A percentile compares a stretch with the other conserved stretches of the same genome.
These are phyloP conservation scores for Adansonia rubrostipa DNA, from an alignment of 441 rosid species.

Conservation along the genomic window DNA sequence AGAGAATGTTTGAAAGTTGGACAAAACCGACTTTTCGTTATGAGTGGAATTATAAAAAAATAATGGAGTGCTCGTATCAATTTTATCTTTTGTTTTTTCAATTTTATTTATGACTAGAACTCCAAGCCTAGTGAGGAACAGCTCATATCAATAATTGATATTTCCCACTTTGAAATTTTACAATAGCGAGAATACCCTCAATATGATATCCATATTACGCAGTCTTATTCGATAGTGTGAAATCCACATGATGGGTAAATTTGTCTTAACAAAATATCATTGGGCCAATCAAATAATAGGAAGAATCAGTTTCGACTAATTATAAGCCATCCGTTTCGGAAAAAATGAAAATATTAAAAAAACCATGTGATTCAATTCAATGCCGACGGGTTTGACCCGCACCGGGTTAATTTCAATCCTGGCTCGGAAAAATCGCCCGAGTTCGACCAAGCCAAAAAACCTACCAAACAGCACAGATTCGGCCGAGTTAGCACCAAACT, in stretches of 20 bases:
- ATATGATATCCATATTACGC: background rate
- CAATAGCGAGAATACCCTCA: conserved; percentile 42
- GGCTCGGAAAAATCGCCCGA: conserved; percentile 38
- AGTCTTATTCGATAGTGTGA: background rate
- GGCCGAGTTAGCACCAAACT: conserved; percentile 28
- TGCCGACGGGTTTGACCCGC: conserved; percentile 40
- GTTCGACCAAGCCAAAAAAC: conserved; percentile 24
- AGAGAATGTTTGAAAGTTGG: background rate
- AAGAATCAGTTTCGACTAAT: background rate
- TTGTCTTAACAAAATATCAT: conserved; percentile 38
- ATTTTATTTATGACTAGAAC: too few species aligned
- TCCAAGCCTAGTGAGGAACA: conserved; percentile 54
- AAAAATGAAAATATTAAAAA: conserved; percentile 9
- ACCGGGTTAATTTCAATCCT: conserved; percentile 26
- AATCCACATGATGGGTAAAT: conserved; percentile 34
- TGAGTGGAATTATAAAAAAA: background rate
- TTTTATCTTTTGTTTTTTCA: background rate
- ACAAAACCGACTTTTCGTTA: conserved; percentile 16
- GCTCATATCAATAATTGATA: conserved; percentile 51
- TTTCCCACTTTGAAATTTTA: background rate
- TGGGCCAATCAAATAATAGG: conserved; percentile 32
- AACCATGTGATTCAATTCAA: conserved; percentile 35
- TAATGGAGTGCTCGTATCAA: background rate
- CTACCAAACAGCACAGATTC: conserved; percentile 24
- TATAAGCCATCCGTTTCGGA: conserved; percentile 15